phyloP scores from a whole-genome alignment of 2,329 filamentous ascomycete genomes.

The Fusarium armeniacum region DNA sequence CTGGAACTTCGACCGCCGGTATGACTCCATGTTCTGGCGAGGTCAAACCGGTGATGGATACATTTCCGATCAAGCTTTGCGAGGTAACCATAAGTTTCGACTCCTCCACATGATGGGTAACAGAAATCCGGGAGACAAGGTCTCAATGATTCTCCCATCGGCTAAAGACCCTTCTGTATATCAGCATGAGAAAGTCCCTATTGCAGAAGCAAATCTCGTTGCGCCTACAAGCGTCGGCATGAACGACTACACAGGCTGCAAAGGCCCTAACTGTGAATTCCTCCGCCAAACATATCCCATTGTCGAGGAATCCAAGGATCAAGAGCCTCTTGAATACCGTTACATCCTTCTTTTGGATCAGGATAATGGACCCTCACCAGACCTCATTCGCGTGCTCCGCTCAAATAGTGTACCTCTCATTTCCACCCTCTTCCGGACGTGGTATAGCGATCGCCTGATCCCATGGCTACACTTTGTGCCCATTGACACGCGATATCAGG shows the following conservation, averaged over 20 bases:
- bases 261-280: conserved; percentile 57
- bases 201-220: conserved; percentile 66
- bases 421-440: conserved; percentile 80
- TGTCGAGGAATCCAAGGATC: conserved; percentile 57
- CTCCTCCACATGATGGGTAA: conserved; percentile 78
- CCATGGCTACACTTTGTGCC: conserved; percentile 88
- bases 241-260: conserved; percentile 69
- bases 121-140: conserved; percentile 62
- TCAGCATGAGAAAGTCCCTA: conserved; percentile 68
- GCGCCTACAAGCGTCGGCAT: conserved; percentile 72
- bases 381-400: conserved; percentile 73
- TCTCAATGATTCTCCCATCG: conserved; percentile 70
- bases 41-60: conserved; percentile 73
- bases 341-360: conserved; percentile 82
- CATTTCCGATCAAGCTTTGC: conserved; percentile 68
- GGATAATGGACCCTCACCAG: conserved; percentile 72
- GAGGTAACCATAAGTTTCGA: conserved; percentile 77
- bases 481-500: conserved; percentile 79
- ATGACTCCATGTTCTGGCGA: conserved; percentile 79
- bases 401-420: conserved; percentile 78
- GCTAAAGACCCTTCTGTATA: conserved; percentile 57
- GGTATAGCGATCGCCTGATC: conserved; percentile 80
- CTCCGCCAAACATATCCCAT: conserved; percentile 52
- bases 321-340: conserved; percentile 72
- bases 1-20: conserved; percentile 71